Conservation (phyloP, 2,329 filamentous ascomycete species). For the Ascochyta fabae region DNA sequence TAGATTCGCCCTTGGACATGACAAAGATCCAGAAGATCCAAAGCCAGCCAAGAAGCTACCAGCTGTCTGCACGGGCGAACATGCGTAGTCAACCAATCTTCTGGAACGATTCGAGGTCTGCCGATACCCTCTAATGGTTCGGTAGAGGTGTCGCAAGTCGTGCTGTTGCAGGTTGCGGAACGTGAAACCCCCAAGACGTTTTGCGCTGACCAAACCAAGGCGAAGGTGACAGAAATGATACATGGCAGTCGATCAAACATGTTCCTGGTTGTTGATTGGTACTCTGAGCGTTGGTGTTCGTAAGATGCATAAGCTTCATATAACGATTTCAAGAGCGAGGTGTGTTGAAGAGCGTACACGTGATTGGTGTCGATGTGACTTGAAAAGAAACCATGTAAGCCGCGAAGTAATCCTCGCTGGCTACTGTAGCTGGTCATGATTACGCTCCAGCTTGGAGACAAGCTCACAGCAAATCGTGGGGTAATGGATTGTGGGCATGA, state of each 20-base stretch:
- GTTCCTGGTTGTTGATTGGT: slow-evolving; percentile 3
- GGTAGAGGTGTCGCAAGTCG: neutral
- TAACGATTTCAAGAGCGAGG: neutral
- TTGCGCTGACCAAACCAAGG: slow-evolving; percentile 19
- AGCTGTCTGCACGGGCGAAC: neutral
- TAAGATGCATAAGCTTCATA: slow-evolving; percentile 4
- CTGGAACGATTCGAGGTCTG: slow-evolving; percentile 18
- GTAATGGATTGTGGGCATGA: too few relatives aligned
- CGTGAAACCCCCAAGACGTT: slow-evolving; percentile 30
- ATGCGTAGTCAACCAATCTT: slow-evolving; percentile 8
- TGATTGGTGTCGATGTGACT: neutral
- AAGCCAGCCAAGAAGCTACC: neutral
- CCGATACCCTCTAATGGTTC: slow-evolving; percentile 8
- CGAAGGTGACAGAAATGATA: slow-evolving; percentile 11
- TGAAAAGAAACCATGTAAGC: neutral
- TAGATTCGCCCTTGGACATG: too few relatives aligned
- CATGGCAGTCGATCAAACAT: slow-evolving; percentile 22
- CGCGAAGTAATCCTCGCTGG: neutral
- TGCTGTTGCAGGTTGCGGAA: slow-evolving; percentile 14
- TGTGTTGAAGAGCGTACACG: neutral
- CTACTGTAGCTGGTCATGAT: neutral
- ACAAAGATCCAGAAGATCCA: neutral
- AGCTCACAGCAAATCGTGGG: neutral
- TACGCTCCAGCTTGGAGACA: neutral
- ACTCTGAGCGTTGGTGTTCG: neutral